Evolutionary conservation across 2,329 filamentous ascomycete genomes (phyloP).

Genomic region (Pseudogymnoascus sp.): DNA sequence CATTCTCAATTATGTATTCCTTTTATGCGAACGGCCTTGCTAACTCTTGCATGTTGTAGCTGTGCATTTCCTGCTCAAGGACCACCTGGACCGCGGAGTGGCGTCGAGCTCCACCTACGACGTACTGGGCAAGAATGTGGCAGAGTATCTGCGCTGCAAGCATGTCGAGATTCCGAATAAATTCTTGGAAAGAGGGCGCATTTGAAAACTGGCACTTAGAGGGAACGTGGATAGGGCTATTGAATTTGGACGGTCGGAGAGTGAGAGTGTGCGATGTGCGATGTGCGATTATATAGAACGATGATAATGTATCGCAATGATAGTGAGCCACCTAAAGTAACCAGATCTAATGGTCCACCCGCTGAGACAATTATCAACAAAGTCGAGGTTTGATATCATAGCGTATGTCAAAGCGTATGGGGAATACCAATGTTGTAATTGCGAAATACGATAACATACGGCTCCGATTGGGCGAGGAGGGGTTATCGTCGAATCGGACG

Average conservation of each 20-base stretch:
- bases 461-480: background rate
- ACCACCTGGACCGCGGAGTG: slow-evolving; percentile 29
- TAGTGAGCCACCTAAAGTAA: background rate
- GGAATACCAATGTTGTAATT: background rate
- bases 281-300: background rate
- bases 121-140: slow-evolving; percentile 20
- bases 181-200: slow-evolving; percentile 12
- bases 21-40: slow-evolving; percentile 16
- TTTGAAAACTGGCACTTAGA: background rate
- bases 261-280: background rate
- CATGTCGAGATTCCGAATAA: slow-evolving; percentile 18
- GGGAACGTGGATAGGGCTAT: background rate
- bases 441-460: background rate
- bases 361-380: background rate
- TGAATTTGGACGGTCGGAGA: background rate
- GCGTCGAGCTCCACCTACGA: slow-evolving; percentile 17
- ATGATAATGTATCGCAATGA: background rate
- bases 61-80: slow-evolving; percentile 29
- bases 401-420: background rate
- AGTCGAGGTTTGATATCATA: background rate
- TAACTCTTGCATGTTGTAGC: slow-evolving; percentile 15
- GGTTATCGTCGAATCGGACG: background rate
- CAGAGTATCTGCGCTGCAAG: slow-evolving; percentile 16
- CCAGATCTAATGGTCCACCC: background rate
- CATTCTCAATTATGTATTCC: slow-evolving; percentile 31